Evolutionary conservation across 2,329 filamentous ascomycete species (phyloP).

Genomic region (Alternaria conjuncta): DNA sequence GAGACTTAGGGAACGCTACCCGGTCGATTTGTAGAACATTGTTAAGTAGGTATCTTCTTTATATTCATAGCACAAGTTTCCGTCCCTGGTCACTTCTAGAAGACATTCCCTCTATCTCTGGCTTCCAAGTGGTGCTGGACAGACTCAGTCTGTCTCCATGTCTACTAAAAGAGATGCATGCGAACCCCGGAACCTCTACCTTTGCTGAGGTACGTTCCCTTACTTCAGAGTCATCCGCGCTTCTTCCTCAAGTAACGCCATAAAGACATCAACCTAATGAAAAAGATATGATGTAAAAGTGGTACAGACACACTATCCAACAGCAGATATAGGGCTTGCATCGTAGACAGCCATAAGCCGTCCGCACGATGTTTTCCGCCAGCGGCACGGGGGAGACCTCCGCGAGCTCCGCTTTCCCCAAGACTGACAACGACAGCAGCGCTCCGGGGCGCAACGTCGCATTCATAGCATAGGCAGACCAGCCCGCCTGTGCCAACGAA

Average conservation of each 20-base stretch:
- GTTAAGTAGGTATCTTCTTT: background rate
- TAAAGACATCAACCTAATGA: background rate
- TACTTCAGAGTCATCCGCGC: background rate
- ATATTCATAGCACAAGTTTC: background rate
- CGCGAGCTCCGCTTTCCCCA: background rate
- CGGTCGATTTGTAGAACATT: constrained; percentile 23
- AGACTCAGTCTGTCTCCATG: background rate
- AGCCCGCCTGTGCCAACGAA: background rate
- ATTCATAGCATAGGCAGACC: background rate
- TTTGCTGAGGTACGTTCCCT: background rate
- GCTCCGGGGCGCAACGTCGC: background rate
- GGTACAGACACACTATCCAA: background rate
- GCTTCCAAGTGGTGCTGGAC: background rate
- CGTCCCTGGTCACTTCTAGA: background rate
- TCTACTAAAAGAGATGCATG: background rate
- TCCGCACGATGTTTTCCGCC: background rate
- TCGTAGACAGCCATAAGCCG: background rate
- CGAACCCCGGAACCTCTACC: background rate
- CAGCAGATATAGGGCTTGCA: background rate
- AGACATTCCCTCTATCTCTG: background rate
- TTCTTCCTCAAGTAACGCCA: background rate
- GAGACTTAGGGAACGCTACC: constrained; percentile 53
- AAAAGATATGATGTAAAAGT: background rate
- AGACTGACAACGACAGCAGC: background rate
- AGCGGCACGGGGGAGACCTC: background rate